Conservation (phyloP, 176 grass and related monocot genomes). For the Bothriochloa decipiens region DNA sequence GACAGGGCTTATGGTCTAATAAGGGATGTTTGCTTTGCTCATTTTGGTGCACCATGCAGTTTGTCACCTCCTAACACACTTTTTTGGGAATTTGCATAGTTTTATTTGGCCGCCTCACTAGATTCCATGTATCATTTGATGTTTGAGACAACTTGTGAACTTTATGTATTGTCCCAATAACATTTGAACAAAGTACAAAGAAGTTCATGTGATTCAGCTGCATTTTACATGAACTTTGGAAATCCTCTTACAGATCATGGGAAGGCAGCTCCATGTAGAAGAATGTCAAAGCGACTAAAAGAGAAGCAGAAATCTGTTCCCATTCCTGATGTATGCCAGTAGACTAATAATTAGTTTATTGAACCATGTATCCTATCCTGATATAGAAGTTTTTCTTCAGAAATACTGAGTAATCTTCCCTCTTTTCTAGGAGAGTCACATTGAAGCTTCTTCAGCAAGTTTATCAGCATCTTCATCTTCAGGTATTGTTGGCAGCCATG, state of each 20-base stretch:
- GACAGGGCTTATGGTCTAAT: not conserved
- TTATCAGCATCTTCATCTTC: slow-evolving; percentile 30
- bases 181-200: not conserved
- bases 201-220: not conserved
- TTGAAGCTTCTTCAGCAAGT: slow-evolving; percentile 33
- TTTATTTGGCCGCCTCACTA: not conserved
- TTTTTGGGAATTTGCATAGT: not conserved
- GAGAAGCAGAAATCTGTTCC: slow-evolving; percentile 46
- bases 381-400: slow-evolving; percentile 1
- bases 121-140: slow-evolving; percentile 11
- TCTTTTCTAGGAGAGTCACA: slow-evolving; percentile 45
- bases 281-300: slow-evolving; percentile 57
- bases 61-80: not conserved
- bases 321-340: slow-evolving; percentile 42
- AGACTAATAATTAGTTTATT: not conserved
- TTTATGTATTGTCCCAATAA: not conserved
- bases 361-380: not conserved
- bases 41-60: not conserved
- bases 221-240: slow-evolving; percentile 4
- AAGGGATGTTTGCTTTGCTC: not conserved
- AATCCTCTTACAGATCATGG: slow-evolving; percentile 35
- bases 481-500: slow-evolving; percentile 25
- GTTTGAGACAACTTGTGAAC: not conserved
- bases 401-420: not conserved
- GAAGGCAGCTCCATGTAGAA: slow-evolving; percentile 39